phyloP scores from a whole-genome alignment of 495 filamentous ascomycete genomes.

The Penicillium canescens region DNA sequence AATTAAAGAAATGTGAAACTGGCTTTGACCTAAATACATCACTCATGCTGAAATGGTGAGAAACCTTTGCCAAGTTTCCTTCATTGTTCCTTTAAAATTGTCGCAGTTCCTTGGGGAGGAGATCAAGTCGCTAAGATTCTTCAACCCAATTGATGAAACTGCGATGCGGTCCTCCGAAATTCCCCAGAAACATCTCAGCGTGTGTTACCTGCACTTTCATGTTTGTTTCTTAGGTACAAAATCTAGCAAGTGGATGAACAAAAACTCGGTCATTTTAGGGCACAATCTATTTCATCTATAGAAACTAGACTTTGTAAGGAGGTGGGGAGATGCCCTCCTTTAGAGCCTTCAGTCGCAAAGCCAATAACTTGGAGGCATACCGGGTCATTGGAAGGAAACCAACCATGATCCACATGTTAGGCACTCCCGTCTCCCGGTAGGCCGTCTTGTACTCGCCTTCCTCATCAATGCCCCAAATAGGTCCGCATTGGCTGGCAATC shows the following conservation, averaged over 20 bases:
- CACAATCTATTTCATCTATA: conserved; percentile 9
- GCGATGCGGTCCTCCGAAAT: not conserved
- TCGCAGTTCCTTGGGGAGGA: not conserved
- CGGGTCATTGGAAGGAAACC: conserved; percentile 22
- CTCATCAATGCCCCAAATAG: conserved; percentile 74
- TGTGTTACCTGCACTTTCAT: not conserved
- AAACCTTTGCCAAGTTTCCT: not conserved
- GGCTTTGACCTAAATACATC: not conserved
- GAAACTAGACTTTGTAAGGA: conserved; percentile 14
- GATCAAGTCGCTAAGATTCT: not conserved
- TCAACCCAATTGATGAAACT: not conserved
- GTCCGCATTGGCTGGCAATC: conserved; percentile 56
- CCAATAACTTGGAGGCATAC: conserved; percentile 22
- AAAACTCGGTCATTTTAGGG: not conserved
- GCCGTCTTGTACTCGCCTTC: conserved; percentile 68
- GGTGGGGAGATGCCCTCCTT: conserved; percentile 19
- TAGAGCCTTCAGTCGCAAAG: conserved; percentile 19
- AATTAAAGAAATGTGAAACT: not conserved
- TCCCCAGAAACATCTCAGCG: not conserved
- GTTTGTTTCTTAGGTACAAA: not conserved
- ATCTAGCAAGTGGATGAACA: not conserved
- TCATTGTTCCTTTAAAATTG: not conserved
- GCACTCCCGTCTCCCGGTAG: conserved; percentile 56
- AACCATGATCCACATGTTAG: conserved; percentile 28
- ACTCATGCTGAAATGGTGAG: not conserved